phyloP scores from a whole-genome alignment of 1,284 basidiomycete genomes.

The Malassezia brasiliensis region DNA sequence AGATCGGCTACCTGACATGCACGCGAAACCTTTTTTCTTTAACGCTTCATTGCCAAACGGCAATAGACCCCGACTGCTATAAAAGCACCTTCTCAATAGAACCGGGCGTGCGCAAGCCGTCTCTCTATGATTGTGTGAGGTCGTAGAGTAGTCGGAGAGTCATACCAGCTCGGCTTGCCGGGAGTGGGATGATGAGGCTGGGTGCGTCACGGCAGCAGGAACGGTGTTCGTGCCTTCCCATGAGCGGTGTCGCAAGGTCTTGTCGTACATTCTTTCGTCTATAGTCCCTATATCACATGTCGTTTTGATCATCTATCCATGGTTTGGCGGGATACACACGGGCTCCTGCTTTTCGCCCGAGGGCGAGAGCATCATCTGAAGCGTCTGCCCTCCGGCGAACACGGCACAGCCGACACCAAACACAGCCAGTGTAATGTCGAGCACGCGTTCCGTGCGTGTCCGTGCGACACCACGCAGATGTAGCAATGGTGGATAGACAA shows the following conservation, averaged over 20 bases:
- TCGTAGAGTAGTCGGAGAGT: constrained; percentile 20
- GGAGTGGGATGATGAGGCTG: constrained; percentile 21
- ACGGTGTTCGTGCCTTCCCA: constrained; percentile 17
- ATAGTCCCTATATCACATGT: background rate
- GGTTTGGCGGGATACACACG: constrained; percentile 7
- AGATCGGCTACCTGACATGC: too few species aligned
- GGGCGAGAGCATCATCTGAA: constrained; percentile 43
- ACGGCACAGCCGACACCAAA: constrained; percentile 74
- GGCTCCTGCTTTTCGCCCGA: background rate
- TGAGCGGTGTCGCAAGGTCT: constrained; percentile 19
- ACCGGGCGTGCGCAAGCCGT: background rate
- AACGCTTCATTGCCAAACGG: constrained; percentile 18
- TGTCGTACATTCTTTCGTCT: constrained; percentile 15
- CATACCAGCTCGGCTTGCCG: constrained; percentile 15
- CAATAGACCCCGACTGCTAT: constrained; percentile 21
- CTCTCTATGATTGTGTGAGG: constrained; percentile 21
- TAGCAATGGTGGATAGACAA: constrained; percentile 81
- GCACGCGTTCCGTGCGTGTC: constrained; percentile 60
- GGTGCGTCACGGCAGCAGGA: constrained; percentile 16
- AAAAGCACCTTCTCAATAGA: constrained; percentile 23
- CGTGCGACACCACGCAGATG: constrained; percentile 73
- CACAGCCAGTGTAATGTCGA: constrained; percentile 67
- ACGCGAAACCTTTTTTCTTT: background rate
- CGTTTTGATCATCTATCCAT: background rate
- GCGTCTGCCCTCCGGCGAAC: constrained; percentile 74